Evolutionary conservation across 2,329 filamentous ascomycete species (phyloP), one percentile per base, ranked within the genome.

Genomic region (Colletotrichum aenigma): DNA sequence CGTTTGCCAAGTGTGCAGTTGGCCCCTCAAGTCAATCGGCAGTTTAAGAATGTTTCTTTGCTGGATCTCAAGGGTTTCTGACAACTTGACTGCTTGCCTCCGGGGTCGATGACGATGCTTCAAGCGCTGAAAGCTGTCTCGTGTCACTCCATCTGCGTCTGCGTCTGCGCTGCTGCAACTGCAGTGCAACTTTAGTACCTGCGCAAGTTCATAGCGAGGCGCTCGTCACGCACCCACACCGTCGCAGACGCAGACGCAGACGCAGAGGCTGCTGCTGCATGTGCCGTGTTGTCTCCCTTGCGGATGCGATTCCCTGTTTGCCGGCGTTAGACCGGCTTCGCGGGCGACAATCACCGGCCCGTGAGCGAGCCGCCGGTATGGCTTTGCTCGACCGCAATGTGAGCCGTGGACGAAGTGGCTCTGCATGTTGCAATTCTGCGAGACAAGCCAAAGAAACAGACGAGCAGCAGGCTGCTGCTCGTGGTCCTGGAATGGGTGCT

Each of bases 21-120:
- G 36, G 32, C 32, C 61, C 70, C 26, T 65, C 65, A 24, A 64
- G 62, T 34, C 32, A 52, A 68, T 69, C 64, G 70, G 69, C 70
- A 52, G 32, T 68, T 69, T 72, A 32, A 58, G 67, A 24, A 18
- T 52, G 72, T 71, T 71, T 70, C 60, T 66, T 65, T 38, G 61
- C 48, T 60, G 60, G 48, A 65, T 48, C 34, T 24, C 34, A 30
- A 58, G 30, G 56, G 24, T 67, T 52, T 71, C 9, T 64, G 36
- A 43, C 34, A 43, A 32, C 8, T 70, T 70, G 26, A 24, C 26
- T 52, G 13, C 38, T 43, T 18, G 32, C 18, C 38, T 30, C 38
- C 28, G 48, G 43, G 36, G 30, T n/a, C 30, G 28, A 60, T 28
- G 68, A 13, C 60, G 43, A 70, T 70, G 61, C 36, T 24, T 58